Conservation (phyloP, 345 rosid genomes). For the Durio zibethinus region DNA sequence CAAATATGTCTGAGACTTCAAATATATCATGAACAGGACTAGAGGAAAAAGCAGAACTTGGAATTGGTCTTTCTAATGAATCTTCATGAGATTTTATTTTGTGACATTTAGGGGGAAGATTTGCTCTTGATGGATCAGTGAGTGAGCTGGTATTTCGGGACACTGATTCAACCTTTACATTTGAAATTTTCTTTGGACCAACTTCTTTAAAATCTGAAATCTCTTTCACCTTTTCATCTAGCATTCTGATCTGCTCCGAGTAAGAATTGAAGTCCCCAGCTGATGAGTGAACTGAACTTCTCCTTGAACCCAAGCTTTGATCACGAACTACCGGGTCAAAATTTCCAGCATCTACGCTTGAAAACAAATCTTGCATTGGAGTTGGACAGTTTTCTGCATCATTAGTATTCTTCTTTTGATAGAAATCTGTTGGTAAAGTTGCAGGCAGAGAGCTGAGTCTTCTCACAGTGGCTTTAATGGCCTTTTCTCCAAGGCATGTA, state of each 20-base stretch:
- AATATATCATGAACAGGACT: slow-evolving; percentile 52
- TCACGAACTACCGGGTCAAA: slow-evolving; percentile 26
- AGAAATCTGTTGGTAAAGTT: slow-evolving; percentile 21
- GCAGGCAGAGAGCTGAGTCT: slow-evolving; percentile 42
- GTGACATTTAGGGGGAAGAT: slow-evolving; percentile 21
- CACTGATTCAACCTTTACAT: slow-evolving; percentile 34
- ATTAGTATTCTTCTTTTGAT: slow-evolving; percentile 15
- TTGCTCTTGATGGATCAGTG: slow-evolving; percentile 29
- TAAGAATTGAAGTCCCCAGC: slow-evolving; percentile 39
- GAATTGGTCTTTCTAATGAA: slow-evolving; percentile 11
- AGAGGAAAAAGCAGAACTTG: slow-evolving; percentile 25
- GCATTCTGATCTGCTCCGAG: slow-evolving; percentile 58
- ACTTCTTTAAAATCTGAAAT: slow-evolving; percentile 38
- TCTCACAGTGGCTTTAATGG: slow-evolving; percentile 10
- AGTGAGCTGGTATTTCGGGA: slow-evolving; percentile 28
- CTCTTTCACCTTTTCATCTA: slow-evolving; percentile 50
- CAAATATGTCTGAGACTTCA: slow-evolving; percentile 51
- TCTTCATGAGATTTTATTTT: slow-evolving; percentile 28
- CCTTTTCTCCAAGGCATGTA: slow-evolving; percentile 22
- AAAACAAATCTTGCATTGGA: slow-evolving; percentile 3
- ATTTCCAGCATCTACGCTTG: slow-evolving; percentile 20
- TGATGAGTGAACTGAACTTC: slow-evolving; percentile 10
- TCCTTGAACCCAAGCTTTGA: slow-evolving; percentile 31
- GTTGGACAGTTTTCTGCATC: slow-evolving; percentile 15
- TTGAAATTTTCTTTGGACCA: slow-evolving; percentile 23